A percentile compares a stretch with the other conserved stretches of the same genome.
These are phyloP conservation scores for Sherardia arvensis DNA, from an alignment of 257 asterid species.

Conservation along the genomic window DNA sequence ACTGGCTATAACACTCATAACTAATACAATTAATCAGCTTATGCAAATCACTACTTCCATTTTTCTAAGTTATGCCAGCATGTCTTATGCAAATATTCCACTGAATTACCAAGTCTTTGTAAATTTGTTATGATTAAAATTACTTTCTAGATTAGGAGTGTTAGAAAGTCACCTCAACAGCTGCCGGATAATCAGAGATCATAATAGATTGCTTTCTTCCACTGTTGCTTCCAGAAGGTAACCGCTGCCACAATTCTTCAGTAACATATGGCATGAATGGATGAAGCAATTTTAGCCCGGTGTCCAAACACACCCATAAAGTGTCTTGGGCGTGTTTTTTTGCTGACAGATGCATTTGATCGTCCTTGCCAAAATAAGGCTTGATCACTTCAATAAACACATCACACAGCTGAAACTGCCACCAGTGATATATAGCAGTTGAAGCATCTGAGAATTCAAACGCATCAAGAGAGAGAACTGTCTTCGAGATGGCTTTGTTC, in stretches of 20 bases:
- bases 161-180: conserved; percentile 38
- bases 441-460: conserved; percentile 94
- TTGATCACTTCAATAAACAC: conserved; percentile 90
- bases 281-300: conserved; percentile 79
- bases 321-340: conserved; percentile 73
- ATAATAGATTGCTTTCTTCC: conserved; percentile 71
- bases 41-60: not conserved
- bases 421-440: conserved; percentile 74
- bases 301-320: conserved; percentile 84
- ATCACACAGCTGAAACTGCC: conserved; percentile 90
- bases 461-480: conserved; percentile 50
- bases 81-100: too few relatives aligned
- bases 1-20: not conserved
- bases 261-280: conserved; percentile 97
- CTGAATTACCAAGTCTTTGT: not conserved
- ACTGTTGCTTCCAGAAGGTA: conserved; percentile 53
- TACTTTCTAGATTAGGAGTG: not conserved
- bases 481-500: conserved; percentile 77
- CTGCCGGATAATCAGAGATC: conserved; percentile 74
- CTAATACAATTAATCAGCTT: not conserved
- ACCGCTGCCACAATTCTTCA: conserved; percentile 97
- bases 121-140: not conserved
- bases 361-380: conserved; percentile 58
- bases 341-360: conserved; percentile 34
- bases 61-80: not conserved